These are phyloP conservation scores for Xylaria sp. DNA, from an alignment of 2,329 filamentous ascomycete species.

Conservation along the genomic window DNA sequence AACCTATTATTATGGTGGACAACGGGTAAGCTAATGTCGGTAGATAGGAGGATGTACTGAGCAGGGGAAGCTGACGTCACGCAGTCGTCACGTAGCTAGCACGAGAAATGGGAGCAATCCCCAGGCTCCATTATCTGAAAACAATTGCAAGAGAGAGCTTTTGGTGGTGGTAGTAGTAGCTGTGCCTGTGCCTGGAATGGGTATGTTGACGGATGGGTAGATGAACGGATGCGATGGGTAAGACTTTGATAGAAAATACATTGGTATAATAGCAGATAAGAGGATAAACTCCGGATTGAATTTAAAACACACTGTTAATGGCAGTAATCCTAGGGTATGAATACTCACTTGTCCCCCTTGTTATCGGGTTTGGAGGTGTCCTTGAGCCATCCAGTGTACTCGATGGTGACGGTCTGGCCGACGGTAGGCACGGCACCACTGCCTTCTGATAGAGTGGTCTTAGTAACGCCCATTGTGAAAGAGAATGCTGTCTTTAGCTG, in stretches of 20 bases:
- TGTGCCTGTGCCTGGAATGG: no score
- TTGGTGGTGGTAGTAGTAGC: not conserved
- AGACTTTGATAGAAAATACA: not conserved
- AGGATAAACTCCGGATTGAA: slow-evolving; percentile 15
- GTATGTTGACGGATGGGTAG: no score
- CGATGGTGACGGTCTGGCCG: slow-evolving; percentile 80
- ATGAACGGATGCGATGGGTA: no score
- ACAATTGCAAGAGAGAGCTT: not conserved
- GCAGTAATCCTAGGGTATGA: not conserved
- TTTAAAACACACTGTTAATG: not conserved
- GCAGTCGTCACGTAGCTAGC: not conserved
- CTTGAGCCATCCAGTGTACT: slow-evolving; percentile 90
- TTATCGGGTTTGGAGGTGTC: slow-evolving; percentile 64
- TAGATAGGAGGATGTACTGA: not conserved
- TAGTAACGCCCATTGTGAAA: slow-evolving; percentile 73
- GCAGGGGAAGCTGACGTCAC: slow-evolving; percentile 19
- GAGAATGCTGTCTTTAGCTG: slow-evolving; percentile 13
- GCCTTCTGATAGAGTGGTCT: slow-evolving; percentile 67
- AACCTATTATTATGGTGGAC: slow-evolving; percentile 65
- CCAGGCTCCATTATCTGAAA: no score
- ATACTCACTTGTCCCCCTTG: slow-evolving; percentile 74
- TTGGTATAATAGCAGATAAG: not conserved
- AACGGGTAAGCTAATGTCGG: slow-evolving; percentile 4
- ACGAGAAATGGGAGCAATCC: not conserved
- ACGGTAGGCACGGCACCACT: slow-evolving; percentile 63